A percentile compares a stretch with the other conserved stretches of the same genome.
These are phyloP conservation scores for Podila clonocystis DNA, from an alignment of 192 early-diverging fungal species.

Conservation along the genomic window DNA sequence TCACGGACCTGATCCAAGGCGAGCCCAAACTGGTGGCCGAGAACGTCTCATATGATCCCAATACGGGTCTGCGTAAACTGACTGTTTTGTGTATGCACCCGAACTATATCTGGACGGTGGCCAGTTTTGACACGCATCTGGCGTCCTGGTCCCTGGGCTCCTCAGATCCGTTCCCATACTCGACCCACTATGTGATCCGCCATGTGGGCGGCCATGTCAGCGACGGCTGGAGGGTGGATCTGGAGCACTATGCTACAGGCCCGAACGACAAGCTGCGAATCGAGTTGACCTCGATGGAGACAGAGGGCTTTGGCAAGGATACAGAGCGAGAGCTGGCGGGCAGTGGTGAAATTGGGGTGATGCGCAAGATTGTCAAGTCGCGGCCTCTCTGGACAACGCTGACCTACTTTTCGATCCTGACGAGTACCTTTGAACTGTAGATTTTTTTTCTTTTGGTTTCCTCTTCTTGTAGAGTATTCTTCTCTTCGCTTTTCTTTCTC, in stretches of 20 bases:
- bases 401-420: slow-evolving; percentile 29
- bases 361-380: slow-evolving; percentile 35
- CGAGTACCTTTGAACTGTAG: too few relatives aligned
- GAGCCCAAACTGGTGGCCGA: slow-evolving; percentile 54
- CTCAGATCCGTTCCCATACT: slow-evolving; percentile 46
- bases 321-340: slow-evolving; percentile 56
- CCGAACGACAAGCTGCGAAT: slow-evolving; percentile 55
- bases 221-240: slow-evolving; percentile 57
- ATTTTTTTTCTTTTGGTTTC: too few relatives aligned
- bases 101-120: slow-evolving; percentile 70
- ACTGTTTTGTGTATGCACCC: slow-evolving; percentile 56
- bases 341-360: slow-evolving; percentile 52
- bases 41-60: slow-evolving; percentile 59
- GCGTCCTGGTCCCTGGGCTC: slow-evolving; percentile 65
- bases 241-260: slow-evolving; percentile 50
- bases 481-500: too few relatives aligned
- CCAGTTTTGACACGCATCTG: slow-evolving; percentile 70
- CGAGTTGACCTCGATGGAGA: slow-evolving; percentile 63
- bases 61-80: slow-evolving; percentile 58
- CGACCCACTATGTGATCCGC: slow-evolving; percentile 60
- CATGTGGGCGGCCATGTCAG: slow-evolving; percentile 60
- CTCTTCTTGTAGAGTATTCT: too few relatives aligned
- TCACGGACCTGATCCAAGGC: slow-evolving; percentile 34
- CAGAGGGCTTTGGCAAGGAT: slow-evolving; percentile 55
- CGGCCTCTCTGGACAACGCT: slow-evolving; percentile 32